Percentiles rank a stretch among this genome's conserved stretches.
phyloP scores from a whole-genome alignment of 768 basidiomycete species.

The button mushroom (Agaricus bisporus) region DNA sequence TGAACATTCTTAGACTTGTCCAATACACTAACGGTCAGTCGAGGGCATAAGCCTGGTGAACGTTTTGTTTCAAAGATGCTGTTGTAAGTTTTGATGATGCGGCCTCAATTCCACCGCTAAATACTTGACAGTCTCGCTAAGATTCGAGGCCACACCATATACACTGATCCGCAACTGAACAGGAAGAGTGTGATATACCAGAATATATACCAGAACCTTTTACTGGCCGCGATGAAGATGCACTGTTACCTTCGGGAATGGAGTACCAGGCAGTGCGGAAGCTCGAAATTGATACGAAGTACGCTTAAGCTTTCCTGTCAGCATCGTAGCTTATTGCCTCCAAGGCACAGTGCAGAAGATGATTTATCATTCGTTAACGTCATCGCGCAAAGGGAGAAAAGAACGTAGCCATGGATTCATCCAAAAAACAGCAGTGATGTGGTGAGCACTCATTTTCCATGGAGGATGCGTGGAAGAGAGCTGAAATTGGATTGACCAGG shows the following conservation, averaged over 20 bases:
- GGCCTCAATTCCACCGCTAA: background rate
- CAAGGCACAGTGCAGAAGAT: constrained; percentile 59
- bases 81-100: constrained; percentile 38
- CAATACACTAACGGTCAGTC: constrained; percentile 67
- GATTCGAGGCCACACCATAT: constrained; percentile 73
- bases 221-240: constrained; percentile 82
- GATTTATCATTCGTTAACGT: constrained; percentile 48
- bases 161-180: constrained; percentile 71
- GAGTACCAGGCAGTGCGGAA: constrained; percentile 38
- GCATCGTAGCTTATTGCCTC: constrained; percentile 4
- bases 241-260: constrained; percentile 71
- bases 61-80: constrained; percentile 71
- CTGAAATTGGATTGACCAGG: constrained; percentile 36
- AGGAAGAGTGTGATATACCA: constrained; percentile 51
- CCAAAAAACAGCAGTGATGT: constrained; percentile 46
- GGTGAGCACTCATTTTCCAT: constrained; percentile 36
- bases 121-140: constrained; percentile 51
- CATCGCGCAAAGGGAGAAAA: constrained; percentile 37
- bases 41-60: constrained; percentile 56
- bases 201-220: constrained; percentile 85
- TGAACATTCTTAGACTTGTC: constrained; percentile 37
- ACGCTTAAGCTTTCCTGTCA: constrained; percentile 18
- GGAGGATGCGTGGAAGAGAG: background rate
- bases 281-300: constrained; percentile 52
- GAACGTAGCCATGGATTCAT: constrained; percentile 33